These are phyloP conservation scores for Onygenales sp. DNA, from an alignment of 2,329 filamentous ascomycete genomes.

Conservation along the genomic window DNA sequence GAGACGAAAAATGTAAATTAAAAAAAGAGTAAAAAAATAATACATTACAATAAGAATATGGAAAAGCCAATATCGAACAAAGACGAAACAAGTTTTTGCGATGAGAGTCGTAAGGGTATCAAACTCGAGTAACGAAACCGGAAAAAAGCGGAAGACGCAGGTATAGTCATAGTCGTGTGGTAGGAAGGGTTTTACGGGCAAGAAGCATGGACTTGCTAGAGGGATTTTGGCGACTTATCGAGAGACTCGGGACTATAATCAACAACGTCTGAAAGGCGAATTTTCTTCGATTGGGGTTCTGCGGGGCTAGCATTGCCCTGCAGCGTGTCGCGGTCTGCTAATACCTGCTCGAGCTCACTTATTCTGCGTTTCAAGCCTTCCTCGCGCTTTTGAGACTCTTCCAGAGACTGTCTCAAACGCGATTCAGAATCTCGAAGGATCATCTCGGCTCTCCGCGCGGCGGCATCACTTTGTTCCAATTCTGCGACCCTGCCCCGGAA, in stretches of 20 bases:
- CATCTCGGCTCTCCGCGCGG: constrained; percentile 52
- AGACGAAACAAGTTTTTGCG: not conserved
- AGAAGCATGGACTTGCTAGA: not conserved
- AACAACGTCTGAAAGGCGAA: constrained; percentile 46
- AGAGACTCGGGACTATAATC: constrained; percentile 29
- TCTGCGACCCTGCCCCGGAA: constrained; percentile 66
- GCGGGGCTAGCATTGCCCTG: constrained; percentile 21
- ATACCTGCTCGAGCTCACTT: constrained; percentile 60
- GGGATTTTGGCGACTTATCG: constrained; percentile 1
- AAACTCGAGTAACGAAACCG: not conserved
- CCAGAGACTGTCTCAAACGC: constrained; percentile 53
- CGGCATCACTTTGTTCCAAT: constrained; percentile 66
- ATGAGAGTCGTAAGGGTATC: constrained; percentile 6
- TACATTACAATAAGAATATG: constrained; percentile 1
- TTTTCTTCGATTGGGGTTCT: constrained; percentile 46
- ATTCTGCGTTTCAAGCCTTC: constrained; percentile 72
- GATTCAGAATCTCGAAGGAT: constrained; percentile 45
- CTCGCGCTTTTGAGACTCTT: constrained; percentile 69
- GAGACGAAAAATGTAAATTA: not conserved
- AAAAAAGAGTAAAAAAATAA: not conserved
- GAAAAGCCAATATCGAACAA: not conserved
- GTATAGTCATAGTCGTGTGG: not conserved
- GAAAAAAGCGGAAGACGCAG: not conserved
- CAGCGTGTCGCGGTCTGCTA: constrained; percentile 22
- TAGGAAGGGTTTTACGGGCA: not conserved